A percentile compares a stretch with the other conserved stretches of the same genome.
These are phyloP conservation scores for Leccinum ochraceum DNA, from an alignment of 768 basidiomycete genomes.

Conservation along the genomic window DNA sequence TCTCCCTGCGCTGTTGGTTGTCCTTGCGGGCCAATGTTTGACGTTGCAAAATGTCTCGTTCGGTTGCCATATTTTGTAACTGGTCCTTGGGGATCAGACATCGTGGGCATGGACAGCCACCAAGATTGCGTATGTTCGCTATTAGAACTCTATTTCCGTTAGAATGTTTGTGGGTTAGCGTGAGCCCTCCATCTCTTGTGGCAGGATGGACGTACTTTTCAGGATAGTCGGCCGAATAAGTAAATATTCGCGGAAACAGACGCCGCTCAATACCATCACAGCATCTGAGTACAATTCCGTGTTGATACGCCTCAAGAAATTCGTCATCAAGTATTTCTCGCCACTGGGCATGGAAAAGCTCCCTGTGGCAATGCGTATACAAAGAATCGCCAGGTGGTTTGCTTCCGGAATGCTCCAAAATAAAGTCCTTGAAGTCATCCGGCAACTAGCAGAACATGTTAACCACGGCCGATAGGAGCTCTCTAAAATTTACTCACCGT, in stretches of 20 bases:
- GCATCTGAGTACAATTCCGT: no score
- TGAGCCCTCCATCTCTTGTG: no score
- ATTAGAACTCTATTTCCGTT: background rate
- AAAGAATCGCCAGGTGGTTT: background rate
- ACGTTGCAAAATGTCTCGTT: background rate
- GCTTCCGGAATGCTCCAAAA: background rate
- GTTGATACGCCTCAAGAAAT: no score
- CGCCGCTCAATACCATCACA: no score
- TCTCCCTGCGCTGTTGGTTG: background rate
- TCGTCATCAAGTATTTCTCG: no score
- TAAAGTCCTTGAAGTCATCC: background rate
- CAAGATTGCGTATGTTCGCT: background rate
- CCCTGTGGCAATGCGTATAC: background rate
- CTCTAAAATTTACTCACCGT: background rate
- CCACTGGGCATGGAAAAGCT: background rate
- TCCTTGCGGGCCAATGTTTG: background rate
- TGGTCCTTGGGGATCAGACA: background rate
- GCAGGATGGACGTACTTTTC: no score
- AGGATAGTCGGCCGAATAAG: no score
- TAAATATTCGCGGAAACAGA: no score
- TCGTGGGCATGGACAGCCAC: background rate
- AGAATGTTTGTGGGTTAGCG: no score
- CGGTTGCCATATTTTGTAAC: background rate
- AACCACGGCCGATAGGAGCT: background rate
- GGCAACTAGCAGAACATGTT: background rate